phyloP scores from a whole-genome alignment of 2,329 filamentous ascomycete genomes.

The Periconia sp. region DNA sequence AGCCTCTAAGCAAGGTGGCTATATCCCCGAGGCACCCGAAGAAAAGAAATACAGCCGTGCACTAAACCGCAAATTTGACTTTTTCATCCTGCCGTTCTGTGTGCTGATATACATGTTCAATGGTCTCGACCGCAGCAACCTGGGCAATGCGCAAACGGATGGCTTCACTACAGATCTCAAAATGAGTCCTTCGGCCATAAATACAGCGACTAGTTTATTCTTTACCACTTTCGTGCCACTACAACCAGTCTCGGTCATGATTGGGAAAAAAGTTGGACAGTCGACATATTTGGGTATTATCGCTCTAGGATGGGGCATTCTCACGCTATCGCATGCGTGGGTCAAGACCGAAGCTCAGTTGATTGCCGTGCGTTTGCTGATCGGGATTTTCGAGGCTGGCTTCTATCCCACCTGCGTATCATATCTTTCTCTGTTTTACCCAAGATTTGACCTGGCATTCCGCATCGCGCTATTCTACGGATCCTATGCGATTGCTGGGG shows the following conservation, averaged over 20 bases:
- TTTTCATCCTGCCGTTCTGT: slow-evolving; percentile 26
- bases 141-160: slow-evolving; percentile 35
- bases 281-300: slow-evolving; percentile 15
- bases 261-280: slow-evolving; percentile 26
- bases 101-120: slow-evolving; percentile 31
- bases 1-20: slow-evolving; percentile 12
- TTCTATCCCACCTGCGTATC: slow-evolving; percentile 63
- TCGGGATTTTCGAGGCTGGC: slow-evolving; percentile 58
- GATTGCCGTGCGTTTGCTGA: slow-evolving; percentile 26
- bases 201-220: slow-evolving; percentile 31
- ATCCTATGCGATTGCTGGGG: slow-evolving; percentile 49
- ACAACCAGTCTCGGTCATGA: slow-evolving; percentile 25
- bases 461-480: slow-evolving; percentile 53
- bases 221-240: slow-evolving; percentile 31
- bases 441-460: slow-evolving; percentile 49
- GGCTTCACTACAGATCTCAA: slow-evolving; percentile 30
- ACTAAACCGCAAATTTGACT: slow-evolving; percentile 27
- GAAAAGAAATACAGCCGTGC: slow-evolving; percentile 9
- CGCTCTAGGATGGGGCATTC: slow-evolving; percentile 26
- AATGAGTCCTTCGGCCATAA: slow-evolving; percentile 27
- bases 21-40: slow-evolving; percentile 5
- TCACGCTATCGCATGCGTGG: slow-evolving; percentile 30
- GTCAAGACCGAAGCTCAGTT: slow-evolving; percentile 23
- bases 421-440: slow-evolving; percentile 60
- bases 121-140: slow-evolving; percentile 29